A percentile compares a stretch with the other conserved stretches of the same genome.
phyloP scores from a whole-genome alignment of 176 grass and related monocot genomes.

The Phoenix roebelenii region DNA sequence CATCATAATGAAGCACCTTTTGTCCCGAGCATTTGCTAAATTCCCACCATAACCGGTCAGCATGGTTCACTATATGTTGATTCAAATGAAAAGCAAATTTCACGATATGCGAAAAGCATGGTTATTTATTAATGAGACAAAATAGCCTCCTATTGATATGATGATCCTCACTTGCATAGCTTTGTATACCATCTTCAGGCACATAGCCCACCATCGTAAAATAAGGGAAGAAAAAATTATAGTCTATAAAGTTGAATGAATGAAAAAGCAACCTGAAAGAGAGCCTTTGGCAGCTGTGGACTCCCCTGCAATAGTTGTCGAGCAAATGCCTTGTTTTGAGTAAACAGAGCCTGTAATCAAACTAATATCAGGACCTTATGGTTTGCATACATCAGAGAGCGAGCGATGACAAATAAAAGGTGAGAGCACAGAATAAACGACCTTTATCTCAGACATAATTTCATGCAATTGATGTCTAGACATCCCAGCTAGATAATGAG shows the following conservation, averaged over 20 bases:
- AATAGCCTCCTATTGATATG: no score
- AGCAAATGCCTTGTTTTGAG: constrained; percentile 54
- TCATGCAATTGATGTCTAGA: constrained; percentile 73
- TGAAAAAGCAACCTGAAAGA: constrained; percentile 73
- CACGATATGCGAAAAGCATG: no score
- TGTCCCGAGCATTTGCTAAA: no score
- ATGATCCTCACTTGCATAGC: no score
- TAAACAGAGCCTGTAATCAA: constrained; percentile 42
- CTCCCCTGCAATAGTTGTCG: constrained; percentile 58
- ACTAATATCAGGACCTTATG: constrained; percentile 12
- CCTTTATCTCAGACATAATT: constrained; percentile 91
- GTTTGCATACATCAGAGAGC: not conserved
- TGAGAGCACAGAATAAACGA: constrained; percentile 19
- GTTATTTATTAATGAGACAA: no score
- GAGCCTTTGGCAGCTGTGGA: constrained; percentile 66
- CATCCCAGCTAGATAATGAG: constrained; percentile 78
- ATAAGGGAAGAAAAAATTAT: no score
- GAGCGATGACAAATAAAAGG: not conserved
- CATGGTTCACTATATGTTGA: no score
- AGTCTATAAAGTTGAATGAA: not conserved
- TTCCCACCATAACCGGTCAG: no score
- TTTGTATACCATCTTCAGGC: no score
- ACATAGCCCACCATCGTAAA: no score
- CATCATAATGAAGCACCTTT: no score
- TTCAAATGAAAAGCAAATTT: no score